phyloP scores from a whole-genome alignment of 2,329 filamentous ascomycete species.

The Lasiodiplodia hormozganensis region DNA sequence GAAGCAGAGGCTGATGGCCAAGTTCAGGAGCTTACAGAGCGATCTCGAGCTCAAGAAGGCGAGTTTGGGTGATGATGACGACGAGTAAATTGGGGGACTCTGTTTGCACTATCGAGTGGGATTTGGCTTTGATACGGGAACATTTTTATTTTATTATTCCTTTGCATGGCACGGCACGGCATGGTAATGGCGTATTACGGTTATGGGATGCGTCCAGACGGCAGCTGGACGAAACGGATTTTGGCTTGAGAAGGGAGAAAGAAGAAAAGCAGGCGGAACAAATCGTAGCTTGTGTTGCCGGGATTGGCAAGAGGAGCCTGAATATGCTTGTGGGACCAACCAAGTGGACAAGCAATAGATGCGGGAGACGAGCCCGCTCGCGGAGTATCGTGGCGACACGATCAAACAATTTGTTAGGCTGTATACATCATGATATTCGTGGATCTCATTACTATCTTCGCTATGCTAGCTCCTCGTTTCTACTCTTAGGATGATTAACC shows the following conservation, averaged over 20 bases:
- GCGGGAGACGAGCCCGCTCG: neutral
- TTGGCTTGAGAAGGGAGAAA: neutral
- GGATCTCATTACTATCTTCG: neutral
- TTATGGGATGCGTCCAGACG: neutral
- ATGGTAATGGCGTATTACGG: neutral
- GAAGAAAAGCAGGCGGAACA: neutral
- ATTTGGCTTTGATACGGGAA: neutral
- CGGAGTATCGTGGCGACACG: no score
- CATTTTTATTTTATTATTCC: neutral
- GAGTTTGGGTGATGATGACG: slow-evolving; percentile 35
- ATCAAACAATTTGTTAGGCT: neutral
- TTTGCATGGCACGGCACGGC: neutral
- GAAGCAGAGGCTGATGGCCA: slow-evolving; percentile 56
- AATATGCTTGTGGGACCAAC: neutral
- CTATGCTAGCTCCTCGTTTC: neutral
- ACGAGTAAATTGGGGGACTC: slow-evolving; percentile 11
- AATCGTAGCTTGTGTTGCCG: no score
- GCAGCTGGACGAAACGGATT: neutral
- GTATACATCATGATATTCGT: neutral
- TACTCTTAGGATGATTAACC: neutral
- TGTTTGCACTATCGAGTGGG: neutral
- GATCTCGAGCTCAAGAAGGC: slow-evolving; percentile 61
- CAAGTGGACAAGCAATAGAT: neutral
- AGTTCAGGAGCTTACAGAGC: slow-evolving; percentile 58
- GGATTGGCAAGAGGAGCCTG: neutral